Evolutionary conservation across 2,329 filamentous ascomycete genomes (phyloP).

Genomic region (Myriangium duriaei): DNA sequence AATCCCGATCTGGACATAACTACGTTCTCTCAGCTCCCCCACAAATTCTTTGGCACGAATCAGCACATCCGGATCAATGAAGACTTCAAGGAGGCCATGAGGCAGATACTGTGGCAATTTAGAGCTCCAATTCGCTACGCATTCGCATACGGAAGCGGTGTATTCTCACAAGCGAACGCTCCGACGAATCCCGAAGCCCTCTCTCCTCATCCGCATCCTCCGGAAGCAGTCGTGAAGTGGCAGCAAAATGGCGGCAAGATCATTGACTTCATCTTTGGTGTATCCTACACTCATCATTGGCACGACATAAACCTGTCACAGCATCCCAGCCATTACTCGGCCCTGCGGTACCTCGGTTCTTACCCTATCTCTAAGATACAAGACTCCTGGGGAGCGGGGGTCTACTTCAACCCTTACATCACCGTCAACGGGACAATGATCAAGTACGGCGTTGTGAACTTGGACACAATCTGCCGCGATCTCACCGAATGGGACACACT

Average conservation of each 20-base stretch:
- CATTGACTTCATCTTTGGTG: slow-evolving; percentile 97
- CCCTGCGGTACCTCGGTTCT: slow-evolving; percentile 69
- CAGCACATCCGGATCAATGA: slow-evolving; percentile 94
- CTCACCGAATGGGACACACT: slow-evolving; percentile 85
- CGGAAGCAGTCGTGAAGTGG: slow-evolving; percentile 66
- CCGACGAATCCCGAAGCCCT: slow-evolving; percentile 28
- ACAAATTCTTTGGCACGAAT: slow-evolving; percentile 78
- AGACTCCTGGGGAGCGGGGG: slow-evolving; percentile 77
- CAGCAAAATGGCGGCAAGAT: slow-evolving; percentile 86
- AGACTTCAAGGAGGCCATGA: slow-evolving; percentile 83
- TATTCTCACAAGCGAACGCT: slow-evolving; percentile 65
- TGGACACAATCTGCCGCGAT: slow-evolving; percentile 78
- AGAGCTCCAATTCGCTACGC: slow-evolving; percentile 88
- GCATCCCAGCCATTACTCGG: slow-evolving; percentile 86
- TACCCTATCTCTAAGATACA: slow-evolving; percentile 75
- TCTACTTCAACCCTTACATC: slow-evolving; percentile 95
- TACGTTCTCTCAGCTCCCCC: slow-evolving; percentile 63
- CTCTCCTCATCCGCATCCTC: slow-evolving; percentile 69
- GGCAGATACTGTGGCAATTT: slow-evolving; percentile 83
- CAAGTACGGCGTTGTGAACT: slow-evolving; percentile 94
- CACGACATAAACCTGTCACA: slow-evolving; percentile 84
- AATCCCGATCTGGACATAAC: slow-evolving; percentile 59
- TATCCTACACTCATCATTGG: slow-evolving; percentile 91
- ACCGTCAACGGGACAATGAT: slow-evolving; percentile 91
- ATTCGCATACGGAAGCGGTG: slow-evolving; percentile 93